phyloP scores from a whole-genome alignment of 768 basidiomycete species.

The Thelephora ganbajun region DNA sequence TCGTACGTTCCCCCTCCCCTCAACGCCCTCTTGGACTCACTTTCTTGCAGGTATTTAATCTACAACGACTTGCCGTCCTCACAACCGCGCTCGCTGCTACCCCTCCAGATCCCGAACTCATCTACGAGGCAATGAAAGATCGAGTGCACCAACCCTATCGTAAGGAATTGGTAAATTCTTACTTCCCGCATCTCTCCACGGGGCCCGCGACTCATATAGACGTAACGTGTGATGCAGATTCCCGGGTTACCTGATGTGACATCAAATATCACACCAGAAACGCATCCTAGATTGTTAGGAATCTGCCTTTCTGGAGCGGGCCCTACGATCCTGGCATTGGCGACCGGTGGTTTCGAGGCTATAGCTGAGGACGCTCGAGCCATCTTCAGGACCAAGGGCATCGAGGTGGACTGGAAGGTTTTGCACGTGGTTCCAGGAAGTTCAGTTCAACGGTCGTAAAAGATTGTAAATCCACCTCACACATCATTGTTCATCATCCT shows the following conservation, averaged over 20 bases:
- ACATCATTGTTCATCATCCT: no score
- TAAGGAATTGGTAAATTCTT: conserved; percentile 53
- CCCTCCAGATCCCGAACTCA: conserved; percentile 90
- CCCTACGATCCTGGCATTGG: conserved; percentile 92
- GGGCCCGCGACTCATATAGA: background rate
- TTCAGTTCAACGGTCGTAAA: conserved; percentile 9
- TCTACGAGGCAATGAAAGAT: conserved; percentile 99
- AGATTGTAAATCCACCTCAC: background rate
- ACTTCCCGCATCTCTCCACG: conserved; percentile 1
- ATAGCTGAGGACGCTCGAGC: conserved; percentile 73
- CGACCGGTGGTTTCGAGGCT: conserved; percentile 67
- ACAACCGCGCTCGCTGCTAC: conserved; percentile 85
- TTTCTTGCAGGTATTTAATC: conserved; percentile 75
- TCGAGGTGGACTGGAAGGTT: conserved; percentile 86
- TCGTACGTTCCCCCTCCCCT: conserved; percentile 38
- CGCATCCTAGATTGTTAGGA: conserved; percentile 90
- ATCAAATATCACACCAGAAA: conserved; percentile 69
- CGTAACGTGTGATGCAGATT: conserved; percentile 38
- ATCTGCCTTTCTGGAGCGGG: conserved; percentile 98
- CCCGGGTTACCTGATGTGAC: conserved; percentile 93
- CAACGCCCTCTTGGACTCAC: background rate
- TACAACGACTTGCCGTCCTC: conserved; percentile 90
- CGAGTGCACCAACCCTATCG: conserved; percentile 95
- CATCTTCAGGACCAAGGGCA: conserved; percentile 56
- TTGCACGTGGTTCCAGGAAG: conserved; percentile 49